Conservation (phyloP, 306 rosid species). For the Oxytropis ochrocephala region DNA sequence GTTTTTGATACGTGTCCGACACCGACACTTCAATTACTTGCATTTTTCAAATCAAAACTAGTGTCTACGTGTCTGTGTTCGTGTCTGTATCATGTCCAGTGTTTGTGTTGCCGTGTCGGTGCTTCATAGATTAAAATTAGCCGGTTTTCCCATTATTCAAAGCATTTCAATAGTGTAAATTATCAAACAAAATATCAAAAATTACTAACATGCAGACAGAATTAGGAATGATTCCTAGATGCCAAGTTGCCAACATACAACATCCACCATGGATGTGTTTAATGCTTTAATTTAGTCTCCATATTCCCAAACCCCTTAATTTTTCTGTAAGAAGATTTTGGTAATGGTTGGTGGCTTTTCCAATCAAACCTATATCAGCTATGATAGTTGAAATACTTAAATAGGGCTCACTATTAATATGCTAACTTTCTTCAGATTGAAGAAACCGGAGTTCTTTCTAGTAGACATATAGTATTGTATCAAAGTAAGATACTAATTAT, state of each 20-base stretch:
- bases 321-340: no score
- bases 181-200: background rate
- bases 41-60: no score
- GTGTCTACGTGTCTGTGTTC: no score
- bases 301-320: background rate
- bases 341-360: background rate
- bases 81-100: no score
- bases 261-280: background rate
- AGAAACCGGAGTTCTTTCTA: background rate
- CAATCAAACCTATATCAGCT: background rate
- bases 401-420: background rate
- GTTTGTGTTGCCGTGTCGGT: no score
- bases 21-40: no score
- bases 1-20: no score
- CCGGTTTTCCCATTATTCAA: background rate
- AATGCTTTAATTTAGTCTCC: background rate
- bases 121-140: background rate
- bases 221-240: background rate
- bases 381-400: conserved; percentile 50
- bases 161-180: background rate
- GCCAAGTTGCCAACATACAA: background rate
- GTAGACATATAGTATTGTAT: background rate
- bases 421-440: conserved; percentile 17
- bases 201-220: background rate
- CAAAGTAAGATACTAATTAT: background rate